A percentile compares a stretch with the other conserved stretches of the same genome.
Evolutionary conservation across 108 stramenopile species (phyloP).

Genomic region (Mayamaea pseudoterrestris): DNA sequence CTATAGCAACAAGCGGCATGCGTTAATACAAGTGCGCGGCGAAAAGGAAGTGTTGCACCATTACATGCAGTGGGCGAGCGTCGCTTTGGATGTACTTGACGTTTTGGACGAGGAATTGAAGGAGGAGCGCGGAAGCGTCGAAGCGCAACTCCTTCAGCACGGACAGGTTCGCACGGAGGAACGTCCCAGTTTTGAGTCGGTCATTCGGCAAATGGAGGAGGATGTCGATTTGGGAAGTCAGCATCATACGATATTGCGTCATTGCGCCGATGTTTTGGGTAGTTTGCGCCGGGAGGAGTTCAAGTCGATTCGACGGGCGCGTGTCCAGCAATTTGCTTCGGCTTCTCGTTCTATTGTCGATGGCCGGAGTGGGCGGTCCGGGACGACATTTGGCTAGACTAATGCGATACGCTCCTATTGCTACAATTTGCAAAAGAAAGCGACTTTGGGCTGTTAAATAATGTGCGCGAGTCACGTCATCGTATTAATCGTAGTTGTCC

Average conservation of each 20-base stretch:
- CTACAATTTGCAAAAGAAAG: no score
- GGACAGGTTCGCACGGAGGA: constrained; percentile 1
- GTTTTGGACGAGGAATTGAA: constrained; percentile 58
- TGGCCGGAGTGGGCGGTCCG: no score
- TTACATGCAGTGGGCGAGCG: constrained; percentile 60
- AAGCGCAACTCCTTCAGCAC: constrained; percentile 21
- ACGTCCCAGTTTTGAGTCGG: constrained; percentile 34
- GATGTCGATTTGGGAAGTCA: constrained; percentile 21
- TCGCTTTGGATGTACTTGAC: constrained; percentile 62
- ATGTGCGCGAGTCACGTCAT: no score
- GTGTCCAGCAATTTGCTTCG: neutral
- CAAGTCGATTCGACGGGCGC: constrained; percentile 11
- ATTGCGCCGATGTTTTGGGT: constrained; percentile 79
- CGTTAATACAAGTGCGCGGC: constrained; percentile 79
- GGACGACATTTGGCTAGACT: no score
- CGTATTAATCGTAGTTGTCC: no score
- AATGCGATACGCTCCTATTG: no score
- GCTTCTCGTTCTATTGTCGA: no score
- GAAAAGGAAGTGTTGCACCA: constrained; percentile 88
- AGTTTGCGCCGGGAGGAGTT: constrained; percentile 69
- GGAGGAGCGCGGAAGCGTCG: constrained; percentile 30
- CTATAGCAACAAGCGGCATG: constrained; percentile 79
- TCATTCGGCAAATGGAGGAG: constrained; percentile 61
- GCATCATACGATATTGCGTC: constrained; percentile 68
- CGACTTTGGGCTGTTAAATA: no score